Percentiles rank a stretch among this genome's conserved stretches.
Evolutionary conservation across 306 rosid species (phyloP).

Genomic region (Glycine latifolia): DNA sequence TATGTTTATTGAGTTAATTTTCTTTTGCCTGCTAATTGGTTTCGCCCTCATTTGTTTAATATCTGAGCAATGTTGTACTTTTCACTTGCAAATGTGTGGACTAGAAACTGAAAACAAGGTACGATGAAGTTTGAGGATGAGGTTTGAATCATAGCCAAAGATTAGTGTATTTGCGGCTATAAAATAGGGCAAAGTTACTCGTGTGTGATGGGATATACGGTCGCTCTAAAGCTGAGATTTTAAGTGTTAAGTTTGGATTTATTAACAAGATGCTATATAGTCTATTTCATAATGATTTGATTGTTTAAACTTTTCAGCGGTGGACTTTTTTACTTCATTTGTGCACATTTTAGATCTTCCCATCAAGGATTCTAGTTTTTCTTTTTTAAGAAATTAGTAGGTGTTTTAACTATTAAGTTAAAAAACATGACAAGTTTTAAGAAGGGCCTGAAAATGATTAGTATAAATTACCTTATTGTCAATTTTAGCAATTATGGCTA

Average conservation of each 20-base stretch:
- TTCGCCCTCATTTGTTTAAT: slow-evolving; percentile 22
- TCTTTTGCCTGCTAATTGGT: background rate
- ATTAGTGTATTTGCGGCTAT: slow-evolving; percentile 1
- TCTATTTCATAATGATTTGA: slow-evolving; percentile 10
- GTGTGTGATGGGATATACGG: slow-evolving; percentile 1
- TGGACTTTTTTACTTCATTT: background rate
- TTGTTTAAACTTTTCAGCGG: slow-evolving; percentile 17
- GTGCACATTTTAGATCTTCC: background rate
- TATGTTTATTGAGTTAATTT: slow-evolving; percentile 16
- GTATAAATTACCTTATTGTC: background rate
- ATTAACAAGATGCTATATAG: background rate
- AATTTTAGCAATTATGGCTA: background rate
- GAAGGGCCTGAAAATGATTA: background rate
- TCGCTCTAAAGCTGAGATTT: slow-evolving; percentile 1
- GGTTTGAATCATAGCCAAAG: slow-evolving; percentile 12
- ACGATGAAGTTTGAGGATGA: background rate
- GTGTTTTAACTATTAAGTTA: background rate
- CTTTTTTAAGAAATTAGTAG: background rate
- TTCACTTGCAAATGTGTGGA: slow-evolving; percentile 23
- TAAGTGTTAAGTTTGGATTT: background rate
- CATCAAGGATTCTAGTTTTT: background rate
- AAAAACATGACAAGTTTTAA: background rate
- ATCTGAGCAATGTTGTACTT: slow-evolving; percentile 10
- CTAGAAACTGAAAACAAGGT: slow-evolving; percentile 11
- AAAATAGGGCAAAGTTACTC: background rate